A percentile compares a stretch with the other conserved stretches of the same genome.
These are phyloP conservation scores for Apium graveolens DNA, from an alignment of 129 eudicot genomes.

Conservation along the genomic window DNA sequence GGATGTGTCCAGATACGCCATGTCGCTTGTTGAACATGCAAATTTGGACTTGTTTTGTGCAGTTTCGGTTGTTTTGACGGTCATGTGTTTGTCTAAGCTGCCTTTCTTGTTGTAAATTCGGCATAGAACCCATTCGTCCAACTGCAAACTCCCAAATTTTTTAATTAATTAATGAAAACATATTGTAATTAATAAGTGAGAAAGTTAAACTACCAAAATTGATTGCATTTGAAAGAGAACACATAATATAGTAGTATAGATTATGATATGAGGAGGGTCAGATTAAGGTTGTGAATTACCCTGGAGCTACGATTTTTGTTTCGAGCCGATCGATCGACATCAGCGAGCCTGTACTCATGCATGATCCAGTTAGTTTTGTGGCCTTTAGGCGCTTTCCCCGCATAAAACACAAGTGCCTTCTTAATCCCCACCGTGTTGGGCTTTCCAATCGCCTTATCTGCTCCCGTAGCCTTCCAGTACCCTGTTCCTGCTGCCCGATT, in stretches of 20 bases:
- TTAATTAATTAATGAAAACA: too few relatives aligned
- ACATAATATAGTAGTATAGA: too few relatives aligned
- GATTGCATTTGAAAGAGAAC: too few relatives aligned
- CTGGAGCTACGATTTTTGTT: conserved; percentile 42
- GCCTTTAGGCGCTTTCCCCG: conserved; percentile 63
- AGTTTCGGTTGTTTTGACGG: not conserved
- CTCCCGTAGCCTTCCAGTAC: conserved; percentile 76
- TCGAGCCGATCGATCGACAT: conserved; percentile 59
- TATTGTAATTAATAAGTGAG: too few relatives aligned
- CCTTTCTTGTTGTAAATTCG: conserved; percentile 74
- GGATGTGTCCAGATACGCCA: conserved; percentile 29
- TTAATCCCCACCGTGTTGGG: conserved; percentile 58
- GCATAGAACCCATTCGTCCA: conserved; percentile 68
- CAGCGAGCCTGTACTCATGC: conserved; percentile 67
- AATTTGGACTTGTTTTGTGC: not conserved
- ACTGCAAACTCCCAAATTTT: conserved; percentile 16
- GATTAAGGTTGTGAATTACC: conserved; percentile 16
- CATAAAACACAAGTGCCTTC: conserved; percentile 62
- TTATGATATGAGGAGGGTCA: too few relatives aligned
- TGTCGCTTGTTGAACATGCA: not conserved
- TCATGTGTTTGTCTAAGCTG: conserved; percentile 33
- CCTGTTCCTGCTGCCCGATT: conserved; percentile 67
- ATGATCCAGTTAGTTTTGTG: conserved; percentile 69
- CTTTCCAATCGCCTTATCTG: conserved; percentile 58
- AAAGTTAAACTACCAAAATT: too few relatives aligned